phyloP scores from a whole-genome alignment of 2,329 filamentous ascomycete genomes.

The Sporothrix inflata region DNA sequence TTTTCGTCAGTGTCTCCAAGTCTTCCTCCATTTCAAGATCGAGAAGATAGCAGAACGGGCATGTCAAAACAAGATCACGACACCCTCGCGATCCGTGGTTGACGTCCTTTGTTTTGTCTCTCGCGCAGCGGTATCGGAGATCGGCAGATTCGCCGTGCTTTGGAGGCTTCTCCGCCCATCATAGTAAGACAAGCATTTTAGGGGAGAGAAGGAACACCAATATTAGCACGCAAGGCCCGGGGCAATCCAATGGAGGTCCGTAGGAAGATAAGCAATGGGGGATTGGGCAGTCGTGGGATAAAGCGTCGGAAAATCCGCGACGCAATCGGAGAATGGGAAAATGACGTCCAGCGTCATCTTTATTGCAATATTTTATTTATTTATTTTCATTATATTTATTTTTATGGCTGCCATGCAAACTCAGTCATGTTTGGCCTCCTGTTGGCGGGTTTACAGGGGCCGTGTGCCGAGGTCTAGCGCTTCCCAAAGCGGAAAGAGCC shows the following conservation, averaged over 20 bases:
- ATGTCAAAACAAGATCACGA: not conserved
- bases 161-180: not conserved
- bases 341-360: not conserved
- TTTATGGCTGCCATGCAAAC: not conserved
- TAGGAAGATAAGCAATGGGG: constrained; percentile 6
- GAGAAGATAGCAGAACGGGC: not conserved
- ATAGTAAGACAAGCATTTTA: not conserved
- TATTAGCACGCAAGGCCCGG: not conserved
- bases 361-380: no score
- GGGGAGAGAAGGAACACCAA: not conserved
- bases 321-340: constrained; percentile 9
- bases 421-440: not conserved
- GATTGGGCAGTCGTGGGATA: not conserved
- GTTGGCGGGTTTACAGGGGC: no score
- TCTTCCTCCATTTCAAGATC: not conserved
- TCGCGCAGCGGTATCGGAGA: not conserved
- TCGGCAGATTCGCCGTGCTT: not conserved
- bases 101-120: not conserved
- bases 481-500: not conserved
- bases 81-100: not conserved
- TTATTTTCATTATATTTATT: not conserved
- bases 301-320: not conserved
- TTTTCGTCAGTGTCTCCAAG: not conserved
- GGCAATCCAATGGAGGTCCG: not conserved
- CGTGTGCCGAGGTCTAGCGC: not conserved